These are phyloP conservation scores for Oryza punctata DNA, from an alignment of 176 grass and related monocot species.

Conservation along the genomic window DNA sequence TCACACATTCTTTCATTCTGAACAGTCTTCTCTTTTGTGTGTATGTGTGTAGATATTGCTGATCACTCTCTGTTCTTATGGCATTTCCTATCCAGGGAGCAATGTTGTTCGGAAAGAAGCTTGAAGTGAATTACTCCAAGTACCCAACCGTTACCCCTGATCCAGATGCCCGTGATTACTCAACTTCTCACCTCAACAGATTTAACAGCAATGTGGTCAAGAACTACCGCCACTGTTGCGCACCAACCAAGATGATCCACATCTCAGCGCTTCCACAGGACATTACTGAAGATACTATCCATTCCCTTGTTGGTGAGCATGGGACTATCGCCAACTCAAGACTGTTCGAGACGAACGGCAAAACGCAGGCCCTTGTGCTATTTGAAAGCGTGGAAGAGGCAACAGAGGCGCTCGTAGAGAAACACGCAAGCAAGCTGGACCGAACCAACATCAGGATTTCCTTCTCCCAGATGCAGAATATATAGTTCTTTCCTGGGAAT, in stretches of 20 bases:
- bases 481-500: constrained; percentile 43
- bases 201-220: constrained; percentile 86
- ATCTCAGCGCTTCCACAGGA: constrained; percentile 88
- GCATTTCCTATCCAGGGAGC: constrained; percentile 59
- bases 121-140: constrained; percentile 92
- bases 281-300: constrained; percentile 68
- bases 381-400: constrained; percentile 88
- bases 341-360: constrained; percentile 83
- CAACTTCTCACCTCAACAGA: constrained; percentile 79
- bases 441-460: constrained; percentile 77
- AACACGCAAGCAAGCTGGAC: constrained; percentile 79
- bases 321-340: constrained; percentile 65
- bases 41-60: background rate
- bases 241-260: constrained; percentile 96
- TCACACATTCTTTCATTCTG: background rate
- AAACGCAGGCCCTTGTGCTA: constrained; percentile 77
- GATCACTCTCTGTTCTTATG: background rate
- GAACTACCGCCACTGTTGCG: constrained; percentile 89
- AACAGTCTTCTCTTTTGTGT: background rate
- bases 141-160: constrained; percentile 69
- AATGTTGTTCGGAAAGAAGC: constrained; percentile 80
- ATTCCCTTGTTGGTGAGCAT: constrained; percentile 65
- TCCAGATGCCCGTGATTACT: constrained; percentile 75
- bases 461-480: constrained; percentile 94
- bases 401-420: constrained; percentile 67